These are phyloP conservation scores for Graphiopsis chlorocephala DNA, from an alignment of 2,329 filamentous ascomycete species.

Conservation along the genomic window DNA sequence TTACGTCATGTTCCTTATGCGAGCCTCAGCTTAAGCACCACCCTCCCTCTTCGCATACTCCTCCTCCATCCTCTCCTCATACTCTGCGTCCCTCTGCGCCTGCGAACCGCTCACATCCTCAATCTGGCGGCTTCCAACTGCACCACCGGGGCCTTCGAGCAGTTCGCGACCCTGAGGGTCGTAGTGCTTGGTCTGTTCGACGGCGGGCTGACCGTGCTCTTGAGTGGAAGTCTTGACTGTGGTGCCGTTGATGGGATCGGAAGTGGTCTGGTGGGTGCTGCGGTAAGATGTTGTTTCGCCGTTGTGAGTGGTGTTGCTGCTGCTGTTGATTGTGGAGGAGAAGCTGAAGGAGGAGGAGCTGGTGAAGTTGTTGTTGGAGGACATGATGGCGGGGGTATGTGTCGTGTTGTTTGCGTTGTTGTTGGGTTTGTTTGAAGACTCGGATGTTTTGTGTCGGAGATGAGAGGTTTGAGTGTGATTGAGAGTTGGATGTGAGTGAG, in stretches of 20 bases:
- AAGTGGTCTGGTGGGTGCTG: slow-evolving; percentile 24
- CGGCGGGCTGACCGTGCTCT: slow-evolving; percentile 29
- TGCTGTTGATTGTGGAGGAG: slow-evolving; percentile 23
- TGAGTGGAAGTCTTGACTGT: slow-evolving; percentile 30
- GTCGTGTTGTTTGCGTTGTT: neutral
- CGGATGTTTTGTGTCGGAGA: neutral
- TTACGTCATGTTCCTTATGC: neutral
- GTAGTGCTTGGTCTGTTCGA: slow-evolving; percentile 30
- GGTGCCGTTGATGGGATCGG: slow-evolving; percentile 27
- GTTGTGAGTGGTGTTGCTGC: slow-evolving; percentile 18
- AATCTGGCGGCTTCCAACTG: slow-evolving; percentile 20
- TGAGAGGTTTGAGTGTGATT: neutral
- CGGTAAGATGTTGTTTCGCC: slow-evolving; percentile 25
- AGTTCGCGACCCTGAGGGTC: slow-evolving; percentile 32
- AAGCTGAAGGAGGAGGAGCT: slow-evolving; percentile 23
- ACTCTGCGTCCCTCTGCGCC: slow-evolving; percentile 24
- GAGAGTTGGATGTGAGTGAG: neutral
- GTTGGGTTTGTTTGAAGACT: neutral
- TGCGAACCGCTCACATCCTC: slow-evolving; percentile 28
- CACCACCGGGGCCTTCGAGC: slow-evolving; percentile 17
- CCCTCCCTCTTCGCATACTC: slow-evolving; percentile 36
- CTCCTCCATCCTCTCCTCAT: slow-evolving; percentile 32
- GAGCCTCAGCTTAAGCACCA: slow-evolving; percentile 26
- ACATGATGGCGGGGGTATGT: slow-evolving; percentile 16
- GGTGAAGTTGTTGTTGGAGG: slow-evolving; percentile 21